Conservation (phyloP, 371 early-diverging fungal genomes). For the Thermomucor indicae-seudaticae region DNA sequence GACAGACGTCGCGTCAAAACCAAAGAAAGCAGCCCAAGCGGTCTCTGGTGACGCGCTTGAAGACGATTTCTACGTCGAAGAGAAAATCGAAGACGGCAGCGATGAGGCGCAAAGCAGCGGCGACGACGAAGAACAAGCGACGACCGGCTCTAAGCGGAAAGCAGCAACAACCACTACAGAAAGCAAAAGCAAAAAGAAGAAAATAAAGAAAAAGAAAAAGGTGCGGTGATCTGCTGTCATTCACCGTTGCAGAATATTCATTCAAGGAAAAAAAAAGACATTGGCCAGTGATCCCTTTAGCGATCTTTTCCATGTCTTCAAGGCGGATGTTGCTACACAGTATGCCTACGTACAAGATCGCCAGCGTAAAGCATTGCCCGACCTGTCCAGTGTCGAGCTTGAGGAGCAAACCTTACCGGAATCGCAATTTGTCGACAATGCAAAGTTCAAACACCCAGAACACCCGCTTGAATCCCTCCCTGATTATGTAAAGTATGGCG, state of each 20-base stretch:
- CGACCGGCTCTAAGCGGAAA: conserved; percentile 34
- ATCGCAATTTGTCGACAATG: conserved; percentile 40
- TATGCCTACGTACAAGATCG: conserved; percentile 43
- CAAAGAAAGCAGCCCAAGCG: conserved; percentile 2
- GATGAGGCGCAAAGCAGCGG: conserved; percentile 32
- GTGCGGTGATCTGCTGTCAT: too few species aligned
- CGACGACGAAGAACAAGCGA: conserved; percentile 9
- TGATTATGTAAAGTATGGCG: conserved; percentile 57
- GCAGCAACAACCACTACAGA: conserved; percentile 15
- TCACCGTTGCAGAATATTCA: too few species aligned
- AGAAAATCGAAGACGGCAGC: conserved; percentile 31
- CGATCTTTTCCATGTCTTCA: conserved; percentile 36
- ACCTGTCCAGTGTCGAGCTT: conserved; percentile 45
- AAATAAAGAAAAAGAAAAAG: conserved; percentile 49
- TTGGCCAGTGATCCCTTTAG: conserved; percentile 44
- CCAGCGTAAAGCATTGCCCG: conserved; percentile 45
- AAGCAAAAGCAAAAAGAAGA: conserved; percentile 47
- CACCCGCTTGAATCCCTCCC: conserved; percentile 52
- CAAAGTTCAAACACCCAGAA: conserved; percentile 42
- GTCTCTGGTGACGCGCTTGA: conserved; percentile 61
- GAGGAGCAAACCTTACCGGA: conserved; percentile 45
- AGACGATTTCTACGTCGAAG: conserved; percentile 62
- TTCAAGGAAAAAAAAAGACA: too few species aligned
- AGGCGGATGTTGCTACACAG: conserved; percentile 31
- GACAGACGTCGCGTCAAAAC: neutral